phyloP scores from a whole-genome alignment of 129 eudicot species.

The Smallanthus sonchifolius region DNA sequence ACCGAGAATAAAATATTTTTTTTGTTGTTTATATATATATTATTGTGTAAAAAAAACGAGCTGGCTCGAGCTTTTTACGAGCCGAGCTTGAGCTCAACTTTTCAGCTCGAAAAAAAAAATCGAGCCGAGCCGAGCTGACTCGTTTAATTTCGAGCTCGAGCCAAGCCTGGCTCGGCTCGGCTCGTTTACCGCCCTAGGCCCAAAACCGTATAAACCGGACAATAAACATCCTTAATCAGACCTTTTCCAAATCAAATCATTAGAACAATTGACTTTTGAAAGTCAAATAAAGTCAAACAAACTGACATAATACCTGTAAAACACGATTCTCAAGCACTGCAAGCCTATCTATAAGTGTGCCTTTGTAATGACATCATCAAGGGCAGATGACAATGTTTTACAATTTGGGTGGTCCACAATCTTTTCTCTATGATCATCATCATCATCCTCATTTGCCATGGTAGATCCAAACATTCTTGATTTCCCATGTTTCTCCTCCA shows the following conservation, averaged over 20 bases:
- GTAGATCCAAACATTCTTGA: slow-evolving; percentile 29
- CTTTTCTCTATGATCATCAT: slow-evolving; percentile 12
- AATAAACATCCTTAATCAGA: background rate
- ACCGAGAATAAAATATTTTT: too few relatives aligned
- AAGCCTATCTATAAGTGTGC: slow-evolving; percentile 68
- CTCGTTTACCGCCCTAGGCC: too few relatives aligned
- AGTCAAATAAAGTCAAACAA: background rate
- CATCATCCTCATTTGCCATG: background rate
- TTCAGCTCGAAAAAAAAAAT: too few relatives aligned
- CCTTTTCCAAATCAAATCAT: background rate
- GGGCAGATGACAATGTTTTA: slow-evolving; percentile 46
- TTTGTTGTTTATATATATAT: too few relatives aligned
- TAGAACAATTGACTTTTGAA: background rate
- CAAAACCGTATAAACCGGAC: background rate
- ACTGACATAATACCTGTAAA: slow-evolving; percentile 39
- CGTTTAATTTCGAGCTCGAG: too few relatives aligned
- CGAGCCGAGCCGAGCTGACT: too few relatives aligned
- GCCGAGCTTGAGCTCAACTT: too few relatives aligned
- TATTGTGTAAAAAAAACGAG: too few relatives aligned
- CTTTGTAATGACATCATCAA: slow-evolving; percentile 75
- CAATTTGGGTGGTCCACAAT: background rate
- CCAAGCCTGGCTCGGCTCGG: too few relatives aligned
- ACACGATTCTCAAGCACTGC: slow-evolving; percentile 62
- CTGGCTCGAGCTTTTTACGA: too few relatives aligned
- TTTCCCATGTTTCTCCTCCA: slow-evolving; percentile 55